A percentile compares a stretch with the other conserved stretches of the same genome.
These are phyloP conservation scores for Geoglossum cookeanum DNA, from an alignment of 2,329 filamentous ascomycete species.

Conservation along the genomic window DNA sequence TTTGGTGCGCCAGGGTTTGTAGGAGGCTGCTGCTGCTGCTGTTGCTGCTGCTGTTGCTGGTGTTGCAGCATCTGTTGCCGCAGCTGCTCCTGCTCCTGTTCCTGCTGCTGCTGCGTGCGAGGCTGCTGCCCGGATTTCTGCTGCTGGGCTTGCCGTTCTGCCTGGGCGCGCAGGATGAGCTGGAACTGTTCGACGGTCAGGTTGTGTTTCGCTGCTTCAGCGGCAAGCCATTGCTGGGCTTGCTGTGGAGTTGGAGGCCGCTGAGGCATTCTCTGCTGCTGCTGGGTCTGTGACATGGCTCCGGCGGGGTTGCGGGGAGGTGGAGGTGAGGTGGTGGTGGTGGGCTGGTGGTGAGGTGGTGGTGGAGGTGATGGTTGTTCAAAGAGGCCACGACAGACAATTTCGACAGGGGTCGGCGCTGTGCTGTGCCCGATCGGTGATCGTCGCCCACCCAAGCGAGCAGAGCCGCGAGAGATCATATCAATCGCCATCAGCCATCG, in stretches of 20 bases:
- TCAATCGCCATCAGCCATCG: not conserved
- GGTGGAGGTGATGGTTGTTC: not conserved
- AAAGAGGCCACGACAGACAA: constrained; percentile 2
- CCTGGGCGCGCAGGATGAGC: constrained; percentile 37
- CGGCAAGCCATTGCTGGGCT: constrained; percentile 52
- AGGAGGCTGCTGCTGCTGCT: constrained; percentile 24
- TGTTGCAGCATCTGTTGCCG: constrained; percentile 19
- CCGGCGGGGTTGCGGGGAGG: not conserved
- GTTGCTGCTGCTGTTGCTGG: constrained; percentile 20
- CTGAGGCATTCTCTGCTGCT: not conserved
- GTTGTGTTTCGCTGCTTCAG: constrained; percentile 67
- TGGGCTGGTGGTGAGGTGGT: not conserved
- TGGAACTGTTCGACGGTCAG: constrained; percentile 75
- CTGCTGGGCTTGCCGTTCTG: constrained; percentile 8
- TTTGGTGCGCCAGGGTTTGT: constrained; percentile 47
- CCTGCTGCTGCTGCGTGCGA: constrained; percentile 16
- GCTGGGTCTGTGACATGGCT: not conserved
- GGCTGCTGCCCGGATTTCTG: constrained; percentile 19
- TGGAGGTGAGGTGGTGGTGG: not conserved
- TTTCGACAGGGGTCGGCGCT: not conserved
- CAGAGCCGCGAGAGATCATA: not conserved
- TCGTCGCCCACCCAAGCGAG: not conserved
- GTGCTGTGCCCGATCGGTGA: not conserved
- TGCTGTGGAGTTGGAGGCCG: not conserved
- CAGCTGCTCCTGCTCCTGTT: constrained; percentile 20